Conservation (phyloP, 2,329 filamentous ascomycete species). For the Cordyceps militaris region DNA sequence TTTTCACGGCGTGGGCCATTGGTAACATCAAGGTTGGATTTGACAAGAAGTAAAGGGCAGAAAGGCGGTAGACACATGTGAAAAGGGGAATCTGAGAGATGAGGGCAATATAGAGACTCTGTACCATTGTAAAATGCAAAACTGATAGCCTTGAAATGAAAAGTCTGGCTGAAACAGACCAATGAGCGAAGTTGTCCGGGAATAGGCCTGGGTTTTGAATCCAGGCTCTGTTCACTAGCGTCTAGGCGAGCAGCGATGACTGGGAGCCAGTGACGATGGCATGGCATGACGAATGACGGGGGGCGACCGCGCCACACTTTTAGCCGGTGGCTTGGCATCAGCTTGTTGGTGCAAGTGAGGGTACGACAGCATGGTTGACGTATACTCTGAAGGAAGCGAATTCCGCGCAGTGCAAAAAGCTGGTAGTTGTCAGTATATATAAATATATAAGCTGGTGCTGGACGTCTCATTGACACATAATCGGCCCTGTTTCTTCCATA, state of each 20-base stretch:
- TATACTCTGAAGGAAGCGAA: not conserved
- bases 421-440: too few relatives aligned
- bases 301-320: not conserved
- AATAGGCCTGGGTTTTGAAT: not conserved
- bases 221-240: not conserved
- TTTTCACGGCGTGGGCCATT: slow-evolving; percentile 65
- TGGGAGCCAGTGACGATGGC: not conserved
- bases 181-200: not conserved
- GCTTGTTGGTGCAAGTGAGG: not conserved
- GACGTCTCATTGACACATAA: not conserved
- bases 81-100: not conserved
- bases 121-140: slow-evolving; percentile 7
- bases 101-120: slow-evolving; percentile 11
- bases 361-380: not conserved
- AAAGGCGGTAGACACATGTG: not conserved
- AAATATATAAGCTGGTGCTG: not conserved
- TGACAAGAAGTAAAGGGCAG: slow-evolving; percentile 34
- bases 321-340: not conserved
- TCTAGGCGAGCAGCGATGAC: not conserved
- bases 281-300: not conserved
- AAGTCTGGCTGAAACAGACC: not conserved
- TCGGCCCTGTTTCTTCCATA: too few relatives aligned
- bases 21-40: slow-evolving; percentile 79
- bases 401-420: not conserved
- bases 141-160: not conserved